Conservation (phyloP, 345 rosid species). For the Euphorbia peplus region DNA sequence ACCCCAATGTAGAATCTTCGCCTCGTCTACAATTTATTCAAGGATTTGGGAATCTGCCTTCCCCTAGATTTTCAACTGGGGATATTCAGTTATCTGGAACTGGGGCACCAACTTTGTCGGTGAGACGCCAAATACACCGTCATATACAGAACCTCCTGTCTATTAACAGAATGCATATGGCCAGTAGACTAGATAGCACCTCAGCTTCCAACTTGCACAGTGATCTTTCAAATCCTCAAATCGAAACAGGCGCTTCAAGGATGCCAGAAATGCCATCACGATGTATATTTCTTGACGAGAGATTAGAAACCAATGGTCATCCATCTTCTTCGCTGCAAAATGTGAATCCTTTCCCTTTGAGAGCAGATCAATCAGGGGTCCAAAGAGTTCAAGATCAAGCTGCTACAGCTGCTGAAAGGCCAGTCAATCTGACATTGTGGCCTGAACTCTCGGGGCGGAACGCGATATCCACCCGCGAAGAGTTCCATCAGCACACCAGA, state of each 20-base stretch:
- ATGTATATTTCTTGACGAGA: conserved; percentile 40
- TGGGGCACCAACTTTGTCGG: conserved; percentile 73
- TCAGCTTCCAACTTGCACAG: conserved; percentile 37
- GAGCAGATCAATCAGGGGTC: conserved; percentile 42
- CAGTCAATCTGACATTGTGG: conserved; percentile 46
- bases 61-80: conserved; percentile 62
- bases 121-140: conserved; percentile 80
- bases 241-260: conserved; percentile 33
- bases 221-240: conserved; percentile 38
- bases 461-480: conserved; percentile 38
- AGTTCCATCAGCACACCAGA: conserved; percentile 37
- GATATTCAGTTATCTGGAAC: conserved; percentile 56
- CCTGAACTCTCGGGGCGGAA: conserved; percentile 43
- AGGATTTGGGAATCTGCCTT: conserved; percentile 47
- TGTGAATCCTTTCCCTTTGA: conserved; percentile 36
- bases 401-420: conserved; percentile 23
- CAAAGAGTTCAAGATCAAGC: conserved; percentile 36
- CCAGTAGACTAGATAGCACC: conserved; percentile 43
- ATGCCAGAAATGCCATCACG: conserved; percentile 31
- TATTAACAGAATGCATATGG: conserved; percentile 45
- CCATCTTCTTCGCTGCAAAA: conserved; percentile 39
- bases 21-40: conserved; percentile 44
- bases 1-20: conserved; percentile 43
- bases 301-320: conserved; percentile 29
- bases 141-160: conserved; percentile 72